Conservation (phyloP, 441 rosid species). For the Geranium incanum region DNA sequence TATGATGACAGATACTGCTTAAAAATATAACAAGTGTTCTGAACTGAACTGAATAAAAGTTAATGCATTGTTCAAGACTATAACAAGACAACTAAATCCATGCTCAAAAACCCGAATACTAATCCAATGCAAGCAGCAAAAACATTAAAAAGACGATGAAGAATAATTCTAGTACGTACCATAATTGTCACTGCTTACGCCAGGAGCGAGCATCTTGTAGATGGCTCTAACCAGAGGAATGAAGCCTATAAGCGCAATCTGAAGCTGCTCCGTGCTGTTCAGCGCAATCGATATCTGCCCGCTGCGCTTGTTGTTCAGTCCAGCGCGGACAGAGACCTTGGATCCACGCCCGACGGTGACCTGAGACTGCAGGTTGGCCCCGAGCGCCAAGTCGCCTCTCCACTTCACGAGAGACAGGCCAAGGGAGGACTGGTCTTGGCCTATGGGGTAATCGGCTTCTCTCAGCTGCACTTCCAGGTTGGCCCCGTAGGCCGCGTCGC, state of each 20-base stretch:
- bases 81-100: no score
- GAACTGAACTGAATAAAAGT: no score
- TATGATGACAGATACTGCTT: no score
- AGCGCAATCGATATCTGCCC: conserved; percentile 68
- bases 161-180: no score
- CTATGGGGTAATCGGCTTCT: conserved; percentile 73
- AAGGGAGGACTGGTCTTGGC: conserved; percentile 70
- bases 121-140: no score
- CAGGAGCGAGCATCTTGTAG: no score
- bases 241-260: conserved; percentile 60
- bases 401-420: conserved; percentile 84
- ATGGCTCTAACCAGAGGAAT: conserved; percentile 30
- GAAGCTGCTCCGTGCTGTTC: conserved; percentile 85
- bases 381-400: conserved; percentile 85
- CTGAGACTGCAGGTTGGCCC: conserved; percentile 80
- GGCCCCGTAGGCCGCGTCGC: conserved; percentile 71
- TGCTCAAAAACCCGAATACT: no score
- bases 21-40: no score
- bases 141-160: no score
- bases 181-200: no score
- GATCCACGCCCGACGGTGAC: conserved; percentile 64
- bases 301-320: conserved; percentile 82
- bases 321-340: conserved; percentile 70
- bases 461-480: conserved; percentile 60
- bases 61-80: no score